A percentile compares a stretch with the other conserved stretches of the same genome.
These are phyloP conservation scores for Boletus subluridellus DNA, from an alignment of 1,284 basidiomycete species.

Conservation along the genomic window DNA sequence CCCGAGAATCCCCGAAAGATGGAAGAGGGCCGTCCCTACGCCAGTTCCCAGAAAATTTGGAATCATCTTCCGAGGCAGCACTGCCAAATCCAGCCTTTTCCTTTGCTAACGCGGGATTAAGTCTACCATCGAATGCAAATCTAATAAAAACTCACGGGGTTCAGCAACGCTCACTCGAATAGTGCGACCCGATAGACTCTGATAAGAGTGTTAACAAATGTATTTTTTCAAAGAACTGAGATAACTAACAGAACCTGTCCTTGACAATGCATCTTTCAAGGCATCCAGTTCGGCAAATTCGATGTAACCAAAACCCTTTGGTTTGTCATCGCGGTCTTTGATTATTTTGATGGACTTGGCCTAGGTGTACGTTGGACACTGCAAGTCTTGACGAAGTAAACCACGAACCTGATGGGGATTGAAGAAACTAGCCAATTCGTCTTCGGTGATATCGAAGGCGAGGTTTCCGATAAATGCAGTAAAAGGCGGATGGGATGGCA, in stretches of 20 bases:
- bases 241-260: conserved; percentile 49
- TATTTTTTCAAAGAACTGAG: not conserved
- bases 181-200: conserved; percentile 75
- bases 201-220: conserved; percentile 10
- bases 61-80: conserved; percentile 52
- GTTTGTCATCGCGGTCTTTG: conserved; percentile 84
- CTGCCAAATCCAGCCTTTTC: conserved; percentile 60
- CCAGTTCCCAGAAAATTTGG: conserved; percentile 80
- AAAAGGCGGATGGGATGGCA: conserved; percentile 93
- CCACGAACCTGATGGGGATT: conserved; percentile 53
- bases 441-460: conserved; percentile 87
- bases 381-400: not conserved
- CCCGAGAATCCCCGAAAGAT: conserved; percentile 51
- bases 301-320: conserved; percentile 97
- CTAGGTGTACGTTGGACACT: conserved; percentile 36
- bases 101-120: conserved; percentile 53
- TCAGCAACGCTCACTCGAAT: conserved; percentile 95
- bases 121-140: not conserved
- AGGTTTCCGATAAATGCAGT: conserved; percentile 97
- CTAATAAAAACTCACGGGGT: conserved; percentile 62
- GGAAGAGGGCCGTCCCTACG: conserved; percentile 85
- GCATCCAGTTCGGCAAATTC: conserved; percentile 86
- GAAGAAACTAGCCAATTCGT: conserved; percentile 83
- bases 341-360: conserved; percentile 90
- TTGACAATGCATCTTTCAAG: conserved; percentile 77